These are phyloP conservation scores for Cladosporium sp. DNA, from an alignment of 2,329 filamentous ascomycete genomes.

Conservation along the genomic window DNA sequence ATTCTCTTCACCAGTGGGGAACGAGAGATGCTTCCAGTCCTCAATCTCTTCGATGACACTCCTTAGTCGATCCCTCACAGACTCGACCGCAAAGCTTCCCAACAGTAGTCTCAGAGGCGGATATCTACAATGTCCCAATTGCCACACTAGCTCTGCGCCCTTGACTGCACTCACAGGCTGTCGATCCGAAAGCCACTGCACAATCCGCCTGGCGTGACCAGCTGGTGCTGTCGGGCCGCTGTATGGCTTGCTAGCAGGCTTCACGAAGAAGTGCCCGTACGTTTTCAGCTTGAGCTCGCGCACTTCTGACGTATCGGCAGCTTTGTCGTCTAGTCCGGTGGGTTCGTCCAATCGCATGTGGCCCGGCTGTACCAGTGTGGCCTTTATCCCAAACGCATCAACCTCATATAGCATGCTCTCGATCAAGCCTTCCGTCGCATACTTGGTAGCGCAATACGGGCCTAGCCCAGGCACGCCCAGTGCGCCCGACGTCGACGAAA, in stretches of 20 bases:
- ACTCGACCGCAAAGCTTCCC: constrained; percentile 93
- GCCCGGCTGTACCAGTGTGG: constrained; percentile 88
- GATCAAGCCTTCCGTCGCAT: constrained; percentile 91
- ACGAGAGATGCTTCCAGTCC: constrained; percentile 43
- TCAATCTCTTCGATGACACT: constrained; percentile 82
- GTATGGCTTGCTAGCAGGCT: constrained; percentile 80
- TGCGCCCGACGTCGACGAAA: constrained; percentile 87
- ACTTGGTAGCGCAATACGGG: constrained; percentile 95
- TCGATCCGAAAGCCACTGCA: constrained; percentile 90
- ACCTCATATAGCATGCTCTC: constrained; percentile 97
- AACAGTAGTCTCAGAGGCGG: constrained; percentile 84
- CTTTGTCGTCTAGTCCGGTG: constrained; percentile 36
- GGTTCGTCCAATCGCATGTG: constrained; percentile 84
- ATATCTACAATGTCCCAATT: constrained; percentile 91
- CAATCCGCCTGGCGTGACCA: constrained; percentile 83
- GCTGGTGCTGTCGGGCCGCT: constrained; percentile 75
- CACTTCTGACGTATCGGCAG: constrained; percentile 21
- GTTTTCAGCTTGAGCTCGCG: constrained; percentile 58
- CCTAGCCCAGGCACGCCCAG: constrained; percentile 91
- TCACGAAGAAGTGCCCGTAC: constrained; percentile 91
- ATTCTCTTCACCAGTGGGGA: constrained; percentile 35
- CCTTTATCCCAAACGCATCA: constrained; percentile 87
- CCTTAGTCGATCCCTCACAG: constrained; percentile 82
- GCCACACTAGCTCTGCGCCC: constrained; percentile 89
- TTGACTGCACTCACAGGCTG: constrained; percentile 93